A percentile compares a stretch with the other conserved stretches of the same genome.
phyloP scores from a whole-genome alignment of 441 rosid genomes.

The Sinapis alba region DNA sequence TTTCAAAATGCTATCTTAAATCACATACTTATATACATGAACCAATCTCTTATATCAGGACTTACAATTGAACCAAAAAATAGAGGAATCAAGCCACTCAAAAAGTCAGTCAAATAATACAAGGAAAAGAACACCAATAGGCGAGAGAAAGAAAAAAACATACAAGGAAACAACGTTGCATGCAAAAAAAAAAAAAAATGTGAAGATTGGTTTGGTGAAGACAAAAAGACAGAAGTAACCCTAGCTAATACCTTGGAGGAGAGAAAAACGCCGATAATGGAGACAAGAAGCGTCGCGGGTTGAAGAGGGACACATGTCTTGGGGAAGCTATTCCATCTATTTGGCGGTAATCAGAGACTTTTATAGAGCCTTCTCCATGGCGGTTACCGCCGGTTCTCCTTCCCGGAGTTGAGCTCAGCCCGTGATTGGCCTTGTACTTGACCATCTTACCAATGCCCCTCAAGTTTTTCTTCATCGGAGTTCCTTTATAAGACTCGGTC shows the following conservation, averaged over 20 bases:
- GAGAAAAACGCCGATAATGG: slow-evolving; percentile 40
- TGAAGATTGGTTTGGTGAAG: not conserved
- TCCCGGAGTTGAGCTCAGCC: slow-evolving; percentile 34
- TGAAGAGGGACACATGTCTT: slow-evolving; percentile 53
- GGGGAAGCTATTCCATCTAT: slow-evolving; percentile 63
- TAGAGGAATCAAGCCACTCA: not conserved
- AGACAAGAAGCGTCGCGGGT: slow-evolving; percentile 73
- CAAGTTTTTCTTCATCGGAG: slow-evolving; percentile 50
- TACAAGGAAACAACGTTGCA: not conserved
- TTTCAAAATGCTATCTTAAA: not conserved
- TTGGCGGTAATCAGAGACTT: slow-evolving; percentile 47
- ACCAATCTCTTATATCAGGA: not conserved
- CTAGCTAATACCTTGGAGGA: slow-evolving; percentile 34
- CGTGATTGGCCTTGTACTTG: slow-evolving; percentile 55
- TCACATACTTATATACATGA: not conserved
- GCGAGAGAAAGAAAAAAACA: not conserved
- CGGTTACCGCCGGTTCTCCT: slow-evolving; percentile 10
- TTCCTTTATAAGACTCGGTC: slow-evolving; percentile 49
- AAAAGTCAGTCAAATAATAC: not conserved
- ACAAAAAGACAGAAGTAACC: not conserved
- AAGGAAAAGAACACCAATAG: not conserved
- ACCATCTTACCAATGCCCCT: slow-evolving; percentile 76
- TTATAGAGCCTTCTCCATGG: slow-evolving; percentile 39
- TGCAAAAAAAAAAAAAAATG: not conserved
- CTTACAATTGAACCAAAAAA: not conserved